phyloP scores from a whole-genome alignment of 441 rosid species.

The Geranium incanum region DNA sequence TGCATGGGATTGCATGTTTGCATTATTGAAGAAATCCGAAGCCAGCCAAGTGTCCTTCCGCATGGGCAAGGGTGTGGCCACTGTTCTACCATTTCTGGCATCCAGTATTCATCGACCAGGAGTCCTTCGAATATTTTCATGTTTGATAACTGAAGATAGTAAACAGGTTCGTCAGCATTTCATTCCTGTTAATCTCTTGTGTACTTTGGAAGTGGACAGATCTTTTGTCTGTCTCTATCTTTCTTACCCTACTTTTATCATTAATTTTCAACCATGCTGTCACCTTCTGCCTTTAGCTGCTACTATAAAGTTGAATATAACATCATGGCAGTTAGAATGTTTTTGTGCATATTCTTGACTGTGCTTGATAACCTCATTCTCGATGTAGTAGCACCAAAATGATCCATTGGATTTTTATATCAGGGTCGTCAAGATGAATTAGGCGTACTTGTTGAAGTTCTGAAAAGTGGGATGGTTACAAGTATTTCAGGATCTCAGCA shows the following conservation, averaged over 20 bases:
- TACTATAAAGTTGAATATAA: background rate
- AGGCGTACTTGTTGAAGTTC: slow-evolving; percentile 84
- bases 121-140: slow-evolving; percentile 81
- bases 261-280: background rate
- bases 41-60: slow-evolving; percentile 86
- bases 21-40: slow-evolving; percentile 95
- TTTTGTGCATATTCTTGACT: background rate
- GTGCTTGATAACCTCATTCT: slow-evolving; percentile 10
- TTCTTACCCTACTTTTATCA: background rate
- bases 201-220: slow-evolving; percentile 13
- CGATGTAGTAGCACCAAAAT: slow-evolving; percentile 14
- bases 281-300: background rate
- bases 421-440: slow-evolving; percentile 94
- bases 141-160: slow-evolving; percentile 90
- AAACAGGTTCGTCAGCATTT: slow-evolving; percentile 54
- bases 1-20: slow-evolving; percentile 96
- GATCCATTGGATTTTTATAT: slow-evolving; percentile 20
- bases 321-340: background rate
- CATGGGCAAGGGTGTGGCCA: slow-evolving; percentile 74
- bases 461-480: slow-evolving; percentile 98
- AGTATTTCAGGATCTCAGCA: slow-evolving; percentile 83
- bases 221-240: slow-evolving; percentile 8
- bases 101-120: slow-evolving; percentile 83
- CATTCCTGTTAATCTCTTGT: slow-evolving; percentile 11
- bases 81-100: slow-evolving; percentile 84